Conservation (phyloP, 768 basidiomycete genomes). For the Kwoniella bestiolae region DNA sequence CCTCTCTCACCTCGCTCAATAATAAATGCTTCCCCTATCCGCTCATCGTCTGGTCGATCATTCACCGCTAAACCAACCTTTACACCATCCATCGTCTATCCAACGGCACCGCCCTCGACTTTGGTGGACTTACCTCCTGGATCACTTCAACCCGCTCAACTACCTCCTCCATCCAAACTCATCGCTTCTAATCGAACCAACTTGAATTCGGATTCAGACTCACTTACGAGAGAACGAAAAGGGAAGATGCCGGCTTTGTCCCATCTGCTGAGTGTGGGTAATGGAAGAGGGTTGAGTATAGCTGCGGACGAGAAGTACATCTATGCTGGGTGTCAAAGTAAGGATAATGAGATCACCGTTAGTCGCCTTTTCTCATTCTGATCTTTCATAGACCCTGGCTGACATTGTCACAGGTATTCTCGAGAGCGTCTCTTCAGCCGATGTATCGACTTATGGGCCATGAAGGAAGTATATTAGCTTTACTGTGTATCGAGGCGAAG, state of each 20-base stretch:
- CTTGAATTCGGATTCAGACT: constrained; percentile 36
- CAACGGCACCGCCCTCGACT: constrained; percentile 1
- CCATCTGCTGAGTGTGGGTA: constrained; percentile 52
- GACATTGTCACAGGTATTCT: constrained; percentile 74
- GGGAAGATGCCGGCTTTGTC: constrained; percentile 54
- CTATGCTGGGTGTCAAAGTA: constrained; percentile 79
- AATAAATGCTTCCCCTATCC: background rate
- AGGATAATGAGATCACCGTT: constrained; percentile 70
- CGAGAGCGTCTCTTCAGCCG: constrained; percentile 71
- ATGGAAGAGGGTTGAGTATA: constrained; percentile 49
- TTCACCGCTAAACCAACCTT: background rate
- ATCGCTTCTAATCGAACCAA: constrained; percentile 8
- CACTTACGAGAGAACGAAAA: constrained; percentile 49
- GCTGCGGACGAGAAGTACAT: constrained; percentile 74
- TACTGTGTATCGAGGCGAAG: constrained; percentile 75
- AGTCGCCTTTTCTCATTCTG: constrained; percentile 37
- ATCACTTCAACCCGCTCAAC: constrained; percentile 20
- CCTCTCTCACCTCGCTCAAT: background rate
- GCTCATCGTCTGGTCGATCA: background rate
- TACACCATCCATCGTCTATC: background rate
- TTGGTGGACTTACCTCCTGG: constrained; percentile 1
- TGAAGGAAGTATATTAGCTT: constrained; percentile 77
- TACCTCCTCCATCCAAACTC: constrained; percentile 13
- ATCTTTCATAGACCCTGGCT: constrained; percentile 3
- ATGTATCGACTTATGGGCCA: constrained; percentile 76